Evolutionary conservation across 345 rosid species (phyloP).

Genomic region (Arabis alpina): DNA sequence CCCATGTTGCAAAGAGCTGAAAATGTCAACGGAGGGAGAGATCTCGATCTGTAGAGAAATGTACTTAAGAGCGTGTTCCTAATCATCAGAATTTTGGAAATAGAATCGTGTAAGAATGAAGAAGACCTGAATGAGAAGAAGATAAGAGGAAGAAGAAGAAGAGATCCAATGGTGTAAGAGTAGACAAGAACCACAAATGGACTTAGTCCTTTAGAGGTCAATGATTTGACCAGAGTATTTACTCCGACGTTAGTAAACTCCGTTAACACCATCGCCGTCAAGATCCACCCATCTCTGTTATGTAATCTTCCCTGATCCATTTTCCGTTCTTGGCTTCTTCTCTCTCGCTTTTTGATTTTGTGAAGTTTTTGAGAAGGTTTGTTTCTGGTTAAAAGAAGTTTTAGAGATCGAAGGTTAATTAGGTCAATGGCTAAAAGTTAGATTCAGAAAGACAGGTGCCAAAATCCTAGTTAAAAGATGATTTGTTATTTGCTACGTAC

Average conservation of each 20-base stretch:
- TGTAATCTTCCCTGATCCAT: constrained; percentile 31
- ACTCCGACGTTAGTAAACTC: constrained; percentile 38
- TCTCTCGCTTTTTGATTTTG: background rate
- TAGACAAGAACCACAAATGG: constrained; percentile 41
- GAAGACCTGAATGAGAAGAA: constrained; percentile 40
- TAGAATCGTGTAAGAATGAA: constrained; percentile 29
- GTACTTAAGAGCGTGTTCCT: background rate
- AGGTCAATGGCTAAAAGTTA: too few species aligned
- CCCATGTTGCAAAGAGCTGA: constrained; percentile 35
- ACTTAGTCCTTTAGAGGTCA: constrained; percentile 42
- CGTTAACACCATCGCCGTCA: constrained; percentile 37
- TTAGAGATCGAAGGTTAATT: too few species aligned
- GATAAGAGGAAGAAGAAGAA: constrained; percentile 42
- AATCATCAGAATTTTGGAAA: background rate
- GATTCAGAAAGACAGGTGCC: too few species aligned
- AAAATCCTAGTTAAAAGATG: too few species aligned
- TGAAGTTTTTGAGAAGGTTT: too few species aligned
- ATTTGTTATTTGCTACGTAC: too few species aligned
- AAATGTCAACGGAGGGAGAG: constrained; percentile 42
- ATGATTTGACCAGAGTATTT: constrained; percentile 44
- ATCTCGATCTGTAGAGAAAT: constrained; percentile 37
- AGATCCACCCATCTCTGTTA: constrained; percentile 31
- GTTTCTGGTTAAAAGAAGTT: too few species aligned
- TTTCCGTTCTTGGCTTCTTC: constrained; percentile 2
- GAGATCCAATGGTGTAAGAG: constrained; percentile 34